Evolutionary conservation across 495 filamentous ascomycete species (phyloP).

Genomic region (Aspergillus conjunctus): DNA sequence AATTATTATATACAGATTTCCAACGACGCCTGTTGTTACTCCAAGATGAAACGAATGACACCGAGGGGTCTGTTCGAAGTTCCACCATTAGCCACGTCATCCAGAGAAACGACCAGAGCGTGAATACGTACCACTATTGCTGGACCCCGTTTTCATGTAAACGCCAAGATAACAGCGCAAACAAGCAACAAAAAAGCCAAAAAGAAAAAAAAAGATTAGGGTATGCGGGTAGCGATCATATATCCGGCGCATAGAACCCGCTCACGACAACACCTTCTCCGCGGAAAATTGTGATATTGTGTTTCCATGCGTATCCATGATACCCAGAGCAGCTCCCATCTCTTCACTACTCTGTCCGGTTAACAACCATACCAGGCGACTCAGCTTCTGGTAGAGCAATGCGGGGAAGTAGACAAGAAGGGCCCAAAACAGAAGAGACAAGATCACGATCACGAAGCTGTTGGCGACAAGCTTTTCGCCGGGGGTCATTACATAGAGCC

Average conservation of each 20-base stretch:
- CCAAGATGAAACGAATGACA: slow-evolving; percentile 18
- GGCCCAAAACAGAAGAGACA: slow-evolving; percentile 42
- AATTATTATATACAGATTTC: slow-evolving; percentile 12
- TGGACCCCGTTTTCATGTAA: not conserved
- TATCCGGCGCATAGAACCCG: not conserved
- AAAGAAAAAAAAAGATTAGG: not conserved
- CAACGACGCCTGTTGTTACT: slow-evolving; percentile 22
- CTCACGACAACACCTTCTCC: slow-evolving; percentile 22
- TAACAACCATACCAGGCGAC: slow-evolving; percentile 42
- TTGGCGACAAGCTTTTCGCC: slow-evolving; percentile 72
- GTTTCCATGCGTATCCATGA: slow-evolving; percentile 33
- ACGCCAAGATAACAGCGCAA: slow-evolving; percentile 5
- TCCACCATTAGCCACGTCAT: not conserved
- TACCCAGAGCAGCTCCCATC: slow-evolving; percentile 34
- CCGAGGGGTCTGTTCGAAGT: not conserved
- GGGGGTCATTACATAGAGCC: slow-evolving; percentile 71
- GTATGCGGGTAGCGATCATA: slow-evolving; percentile 1
- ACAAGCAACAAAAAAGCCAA: not conserved
- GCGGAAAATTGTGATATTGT: slow-evolving; percentile 23
- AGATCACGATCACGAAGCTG: slow-evolving; percentile 41
- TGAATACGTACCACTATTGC: slow-evolving; percentile 5
- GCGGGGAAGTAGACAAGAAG: slow-evolving; percentile 44
- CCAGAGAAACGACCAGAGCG: not conserved
- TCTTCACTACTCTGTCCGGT: slow-evolving; percentile 42
- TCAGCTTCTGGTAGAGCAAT: slow-evolving; percentile 42